These are phyloP conservation scores for Tetrahymena elliotti DNA, from an alignment of 73 alveolate genomes.

Conservation along the genomic window DNA sequence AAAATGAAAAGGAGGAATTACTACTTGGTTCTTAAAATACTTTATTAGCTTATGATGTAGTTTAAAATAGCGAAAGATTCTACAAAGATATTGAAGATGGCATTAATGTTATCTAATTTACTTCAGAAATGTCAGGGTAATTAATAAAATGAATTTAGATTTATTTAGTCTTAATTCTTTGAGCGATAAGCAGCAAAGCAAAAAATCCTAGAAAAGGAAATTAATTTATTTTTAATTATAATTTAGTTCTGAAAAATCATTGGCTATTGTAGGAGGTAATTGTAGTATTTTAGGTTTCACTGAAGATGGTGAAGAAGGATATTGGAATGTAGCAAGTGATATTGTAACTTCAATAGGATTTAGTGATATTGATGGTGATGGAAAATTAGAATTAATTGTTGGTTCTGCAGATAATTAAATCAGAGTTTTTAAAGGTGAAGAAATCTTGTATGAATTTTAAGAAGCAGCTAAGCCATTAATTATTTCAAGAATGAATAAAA, in stretches of 20 bases:
- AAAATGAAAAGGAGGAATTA: neutral
- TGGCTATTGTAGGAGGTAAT: constrained; percentile 26
- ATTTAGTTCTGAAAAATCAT: neutral
- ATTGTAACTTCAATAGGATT: constrained; percentile 6
- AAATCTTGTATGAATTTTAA: neutral
- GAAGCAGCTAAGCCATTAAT: neutral
- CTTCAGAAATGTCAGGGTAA: neutral
- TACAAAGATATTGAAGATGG: neutral
- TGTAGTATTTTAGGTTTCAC: constrained; percentile 26
- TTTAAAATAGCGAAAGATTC: neutral
- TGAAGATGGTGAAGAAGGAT: constrained; percentile 24
- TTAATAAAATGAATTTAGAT: neutral
- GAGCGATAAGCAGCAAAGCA: neutral
- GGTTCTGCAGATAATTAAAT: constrained; percentile 31
- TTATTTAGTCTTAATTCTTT: neutral
- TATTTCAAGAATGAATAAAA: constrained; percentile 15
- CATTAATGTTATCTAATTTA: neutral
- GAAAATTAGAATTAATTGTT: constrained; percentile 3
- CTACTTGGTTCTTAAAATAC: neutral
- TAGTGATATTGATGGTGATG: constrained; percentile 23
- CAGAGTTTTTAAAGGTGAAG: constrained; percentile 9
- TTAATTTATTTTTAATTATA: too few species aligned
- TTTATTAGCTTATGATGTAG: neutral
- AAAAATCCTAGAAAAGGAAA: neutral
- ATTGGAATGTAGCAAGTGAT: constrained; percentile 49